Conservation (phyloP, 2,329 filamentous ascomycete genomes). For the Hypocreales sp. region DNA sequence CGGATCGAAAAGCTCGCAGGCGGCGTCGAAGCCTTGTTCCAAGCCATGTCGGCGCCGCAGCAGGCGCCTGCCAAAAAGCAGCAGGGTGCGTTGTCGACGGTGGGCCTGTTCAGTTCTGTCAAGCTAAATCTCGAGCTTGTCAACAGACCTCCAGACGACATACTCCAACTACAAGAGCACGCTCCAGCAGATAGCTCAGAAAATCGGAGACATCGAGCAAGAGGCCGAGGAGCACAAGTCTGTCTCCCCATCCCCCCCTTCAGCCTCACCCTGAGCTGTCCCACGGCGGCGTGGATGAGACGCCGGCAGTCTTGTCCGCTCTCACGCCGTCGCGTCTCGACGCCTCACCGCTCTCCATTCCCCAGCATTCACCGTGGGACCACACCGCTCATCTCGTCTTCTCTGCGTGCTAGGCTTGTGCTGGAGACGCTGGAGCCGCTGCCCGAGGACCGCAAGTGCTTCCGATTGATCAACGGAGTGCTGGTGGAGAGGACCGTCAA, state of each 20-base stretch:
- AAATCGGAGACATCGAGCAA: constrained; percentile 95
- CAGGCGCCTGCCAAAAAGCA: constrained; percentile 51
- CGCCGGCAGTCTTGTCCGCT: neutral
- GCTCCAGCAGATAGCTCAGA: constrained; percentile 84
- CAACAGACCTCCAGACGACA: constrained; percentile 64
- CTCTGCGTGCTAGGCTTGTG: constrained; percentile 51
- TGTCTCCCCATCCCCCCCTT: neutral
- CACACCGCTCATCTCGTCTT: constrained; percentile 9
- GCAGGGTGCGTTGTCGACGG: constrained; percentile 44
- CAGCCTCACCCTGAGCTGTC: too few relatives aligned
- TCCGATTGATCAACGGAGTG: constrained; percentile 96
- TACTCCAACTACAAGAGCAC: constrained; percentile 65
- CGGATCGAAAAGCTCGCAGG: too few relatives aligned
- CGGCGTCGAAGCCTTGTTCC: too few relatives aligned
- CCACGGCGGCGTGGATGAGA: too few relatives aligned
- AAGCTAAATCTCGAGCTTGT: too few relatives aligned
- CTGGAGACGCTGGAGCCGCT: constrained; percentile 81
- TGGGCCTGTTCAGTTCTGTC: too few relatives aligned
- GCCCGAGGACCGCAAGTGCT: constrained; percentile 79
- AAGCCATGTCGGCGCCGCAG: constrained; percentile 28
- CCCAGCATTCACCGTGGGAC: too few relatives aligned
- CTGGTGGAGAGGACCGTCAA: constrained; percentile 86
- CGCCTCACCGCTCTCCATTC: constrained; percentile 16
- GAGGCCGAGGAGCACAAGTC: constrained; percentile 97
- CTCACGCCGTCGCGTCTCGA: constrained; percentile 17